Evolutionary conservation across 129 eudicot species (phyloP).

Genomic region (Tagetes patula): DNA sequence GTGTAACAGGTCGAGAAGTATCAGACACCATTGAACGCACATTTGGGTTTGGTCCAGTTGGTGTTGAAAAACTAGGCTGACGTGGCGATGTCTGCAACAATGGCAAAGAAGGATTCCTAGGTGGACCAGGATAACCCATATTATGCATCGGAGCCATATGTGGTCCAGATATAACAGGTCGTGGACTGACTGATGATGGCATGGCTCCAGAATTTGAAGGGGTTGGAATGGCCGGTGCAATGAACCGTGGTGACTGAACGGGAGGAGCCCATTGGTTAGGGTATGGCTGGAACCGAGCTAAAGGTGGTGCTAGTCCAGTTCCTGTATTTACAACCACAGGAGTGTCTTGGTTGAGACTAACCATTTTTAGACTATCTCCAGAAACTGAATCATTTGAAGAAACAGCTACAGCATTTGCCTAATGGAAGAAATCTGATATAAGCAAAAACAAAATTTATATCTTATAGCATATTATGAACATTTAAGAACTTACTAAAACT

Average conservation of each 20-base stretch:
- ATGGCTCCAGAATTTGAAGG: slow-evolving; percentile 42
- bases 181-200: slow-evolving; percentile 51
- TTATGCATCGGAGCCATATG: slow-evolving; percentile 33
- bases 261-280: slow-evolving; percentile 63
- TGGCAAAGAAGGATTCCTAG: slow-evolving; percentile 46
- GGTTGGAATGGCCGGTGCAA: slow-evolving; percentile 32
- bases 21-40: slow-evolving; percentile 10
- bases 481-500: slow-evolving; percentile 56
- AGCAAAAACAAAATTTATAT: neutral
- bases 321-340: slow-evolving; percentile 42
- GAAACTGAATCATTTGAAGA: slow-evolving; percentile 44
- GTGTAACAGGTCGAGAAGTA: slow-evolving; percentile 27
- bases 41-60: slow-evolving; percentile 24
- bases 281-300: slow-evolving; percentile 54
- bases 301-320: slow-evolving; percentile 42
- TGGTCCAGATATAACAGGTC: slow-evolving; percentile 36
- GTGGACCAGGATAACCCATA: slow-evolving; percentile 35
- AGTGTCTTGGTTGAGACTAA: slow-evolving; percentile 38
- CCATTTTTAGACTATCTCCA: slow-evolving; percentile 34
- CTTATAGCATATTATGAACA: neutral
- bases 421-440: neutral
- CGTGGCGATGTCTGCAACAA: slow-evolving; percentile 31
- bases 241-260: slow-evolving; percentile 43
- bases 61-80: slow-evolving; percentile 34
- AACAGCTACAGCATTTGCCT: slow-evolving; percentile 54